Percentiles rank a stretch among this genome's conserved stretches.
phyloP scores from a whole-genome alignment of 192 early-diverging fungal species.

The Umbelopsis sp. region DNA sequence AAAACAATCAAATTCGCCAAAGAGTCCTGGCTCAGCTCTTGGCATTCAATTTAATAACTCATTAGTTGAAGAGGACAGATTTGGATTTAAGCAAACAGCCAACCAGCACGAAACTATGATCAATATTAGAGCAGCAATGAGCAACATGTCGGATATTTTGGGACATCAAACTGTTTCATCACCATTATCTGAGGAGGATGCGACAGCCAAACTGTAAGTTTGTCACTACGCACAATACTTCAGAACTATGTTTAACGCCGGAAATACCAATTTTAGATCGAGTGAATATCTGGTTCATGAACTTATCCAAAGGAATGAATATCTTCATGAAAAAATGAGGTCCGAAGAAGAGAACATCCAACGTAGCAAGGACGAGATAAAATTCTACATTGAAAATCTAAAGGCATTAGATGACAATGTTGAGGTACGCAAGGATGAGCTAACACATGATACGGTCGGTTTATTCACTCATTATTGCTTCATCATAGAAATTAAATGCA shows the following conservation, averaged over 20 bases:
- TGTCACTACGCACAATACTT: too few species aligned
- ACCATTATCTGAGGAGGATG: neutral
- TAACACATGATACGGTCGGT: neutral
- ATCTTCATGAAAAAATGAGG: neutral
- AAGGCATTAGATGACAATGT: neutral
- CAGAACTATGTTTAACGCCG: neutral
- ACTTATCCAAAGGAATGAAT: neutral
- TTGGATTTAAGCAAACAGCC: neutral
- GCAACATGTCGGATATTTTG: neutral
- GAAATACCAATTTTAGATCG: neutral
- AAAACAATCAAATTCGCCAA: neutral
- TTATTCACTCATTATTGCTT: neutral
- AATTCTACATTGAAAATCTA: neutral
- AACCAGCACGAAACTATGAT: neutral
- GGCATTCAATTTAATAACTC: neutral
- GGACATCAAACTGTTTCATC: neutral
- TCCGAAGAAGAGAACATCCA: neutral
- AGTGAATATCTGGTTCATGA: neutral
- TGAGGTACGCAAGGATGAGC: neutral
- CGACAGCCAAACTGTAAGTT: neutral
- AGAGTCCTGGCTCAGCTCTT: neutral
- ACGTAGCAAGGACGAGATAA: neutral
- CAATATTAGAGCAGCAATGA: slow-evolving; percentile 4
- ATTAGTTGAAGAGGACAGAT: neutral
- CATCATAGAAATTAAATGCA: neutral